Conservation (phyloP, 192 early-diverging fungal species). For the Coemansia sp. region DNA sequence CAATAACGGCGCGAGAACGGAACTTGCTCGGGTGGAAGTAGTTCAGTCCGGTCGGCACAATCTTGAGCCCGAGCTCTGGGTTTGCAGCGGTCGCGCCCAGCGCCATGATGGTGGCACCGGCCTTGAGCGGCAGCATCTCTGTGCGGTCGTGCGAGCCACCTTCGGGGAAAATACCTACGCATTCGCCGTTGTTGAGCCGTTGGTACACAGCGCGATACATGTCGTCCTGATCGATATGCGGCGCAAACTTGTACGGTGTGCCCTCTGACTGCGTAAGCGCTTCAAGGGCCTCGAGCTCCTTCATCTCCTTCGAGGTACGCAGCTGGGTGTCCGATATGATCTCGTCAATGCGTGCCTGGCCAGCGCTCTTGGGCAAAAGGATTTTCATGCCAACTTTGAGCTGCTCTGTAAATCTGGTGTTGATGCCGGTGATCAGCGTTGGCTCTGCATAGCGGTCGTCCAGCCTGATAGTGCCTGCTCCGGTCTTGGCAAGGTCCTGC, state of each 20-base stretch:
- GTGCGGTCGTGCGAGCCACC: constrained; percentile 97
- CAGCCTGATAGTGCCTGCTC: constrained; percentile 71
- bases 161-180: constrained; percentile 98
- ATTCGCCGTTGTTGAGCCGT: constrained; percentile 68
- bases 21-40: constrained; percentile 97
- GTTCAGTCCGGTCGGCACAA: constrained; percentile 91
- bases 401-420: constrained; percentile 70
- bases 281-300: constrained; percentile 66
- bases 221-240: constrained; percentile 87
- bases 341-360: constrained; percentile 67
- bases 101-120: constrained; percentile 82
- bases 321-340: constrained; percentile 86
- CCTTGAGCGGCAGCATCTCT: constrained; percentile 95
- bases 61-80: constrained; percentile 84
- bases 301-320: constrained; percentile 74
- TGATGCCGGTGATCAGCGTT: constrained; percentile 67
- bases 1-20: constrained; percentile 95
- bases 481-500: constrained; percentile 83
- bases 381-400: constrained; percentile 67
- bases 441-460: constrained; percentile 68
- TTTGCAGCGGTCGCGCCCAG: constrained; percentile 87
- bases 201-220: constrained; percentile 87
- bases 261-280: constrained; percentile 62
- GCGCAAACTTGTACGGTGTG: constrained; percentile 65
- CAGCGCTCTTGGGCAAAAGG: constrained; percentile 62